These are phyloP conservation scores for Phytophthora sp. DNA, from an alignment of 352 stramenopile genomes.

Conservation along the genomic window DNA sequence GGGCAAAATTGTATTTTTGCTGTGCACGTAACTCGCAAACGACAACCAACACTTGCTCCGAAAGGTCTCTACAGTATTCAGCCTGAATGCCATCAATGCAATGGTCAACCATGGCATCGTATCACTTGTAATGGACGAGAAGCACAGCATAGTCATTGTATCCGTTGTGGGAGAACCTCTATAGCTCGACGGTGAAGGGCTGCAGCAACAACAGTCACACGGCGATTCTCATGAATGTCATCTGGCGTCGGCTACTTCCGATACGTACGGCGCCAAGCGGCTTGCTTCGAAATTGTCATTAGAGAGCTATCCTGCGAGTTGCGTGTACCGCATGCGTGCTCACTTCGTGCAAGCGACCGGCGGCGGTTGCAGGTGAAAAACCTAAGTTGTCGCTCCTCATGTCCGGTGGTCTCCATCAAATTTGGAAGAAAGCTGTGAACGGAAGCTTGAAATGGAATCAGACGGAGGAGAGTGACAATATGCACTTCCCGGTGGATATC, in stretches of 20 bases:
- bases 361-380: conserved; percentile 21
- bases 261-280: conserved; percentile 67
- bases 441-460: conserved; percentile 85
- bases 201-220: conserved; percentile 46
- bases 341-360: conserved; percentile 66
- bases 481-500: conserved; percentile 58
- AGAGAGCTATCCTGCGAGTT: conserved; percentile 53
- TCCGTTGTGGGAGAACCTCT: conserved; percentile 81
- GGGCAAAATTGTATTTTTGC: background rate
- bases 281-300: conserved; percentile 54
- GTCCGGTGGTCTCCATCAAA: conserved; percentile 62
- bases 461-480: conserved; percentile 70
- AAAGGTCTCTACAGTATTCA: background rate
- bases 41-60: background rate
- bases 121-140: too few relatives aligned
- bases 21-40: background rate
- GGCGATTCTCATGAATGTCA: conserved; percentile 64
- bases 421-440: conserved; percentile 65
- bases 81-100: too few relatives aligned
- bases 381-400: conserved; percentile 58
- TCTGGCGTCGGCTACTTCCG: conserved; percentile 61
- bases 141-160: too few relatives aligned
- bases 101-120: too few relatives aligned
- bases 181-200: conserved; percentile 64
- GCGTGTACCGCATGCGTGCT: conserved; percentile 69